A percentile compares a stretch with the other conserved stretches of the same genome.
Evolutionary conservation across 2,329 filamentous ascomycete species (phyloP).

Genomic region (Ustilaginoidea virens): DNA sequence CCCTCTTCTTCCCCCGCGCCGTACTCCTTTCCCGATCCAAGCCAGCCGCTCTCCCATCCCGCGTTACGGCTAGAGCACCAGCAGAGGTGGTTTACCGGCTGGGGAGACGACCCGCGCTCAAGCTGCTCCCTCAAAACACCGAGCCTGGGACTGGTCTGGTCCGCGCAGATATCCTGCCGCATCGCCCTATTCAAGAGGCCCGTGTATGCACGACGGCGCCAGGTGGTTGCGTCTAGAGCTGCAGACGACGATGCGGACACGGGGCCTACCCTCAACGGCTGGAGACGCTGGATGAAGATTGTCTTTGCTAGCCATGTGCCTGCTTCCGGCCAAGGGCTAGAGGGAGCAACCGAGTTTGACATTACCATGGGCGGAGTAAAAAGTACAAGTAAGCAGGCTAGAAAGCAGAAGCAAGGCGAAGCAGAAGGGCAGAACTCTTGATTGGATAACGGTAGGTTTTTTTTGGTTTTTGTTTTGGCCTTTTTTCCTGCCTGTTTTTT

Average conservation of each 20-base stretch:
- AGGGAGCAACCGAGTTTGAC: slow-evolving; percentile 53
- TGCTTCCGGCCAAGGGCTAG: slow-evolving; percentile 30
- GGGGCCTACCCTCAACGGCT: slow-evolving; percentile 35
- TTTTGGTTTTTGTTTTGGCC: neutral
- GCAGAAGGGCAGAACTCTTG: too few relatives aligned
- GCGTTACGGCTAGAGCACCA: slow-evolving; percentile 72
- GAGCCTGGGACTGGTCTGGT: slow-evolving; percentile 77
- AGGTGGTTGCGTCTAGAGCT: slow-evolving; percentile 18
- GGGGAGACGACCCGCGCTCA: slow-evolving; percentile 55
- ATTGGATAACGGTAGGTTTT: too few relatives aligned
- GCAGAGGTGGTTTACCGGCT: slow-evolving; percentile 88
- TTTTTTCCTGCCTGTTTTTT: too few relatives aligned
- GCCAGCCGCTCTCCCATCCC: slow-evolving; percentile 20
- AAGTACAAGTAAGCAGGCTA: slow-evolving; percentile 7
- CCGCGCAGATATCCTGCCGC: slow-evolving; percentile 71
- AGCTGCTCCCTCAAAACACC: slow-evolving; percentile 57
- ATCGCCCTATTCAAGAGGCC: slow-evolving; percentile 67
- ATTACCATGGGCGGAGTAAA: slow-evolving; percentile 52
- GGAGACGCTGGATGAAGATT: slow-evolving; percentile 70
- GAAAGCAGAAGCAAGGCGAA: too few relatives aligned
- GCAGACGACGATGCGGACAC: slow-evolving; percentile 25
- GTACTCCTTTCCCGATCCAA: neutral
- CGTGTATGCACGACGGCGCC: slow-evolving; percentile 26
- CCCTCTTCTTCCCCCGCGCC: slow-evolving; percentile 17
- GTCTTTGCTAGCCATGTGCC: slow-evolving; percentile 72